These are phyloP conservation scores for Crataegus laevigata DNA, from an alignment of 306 rosid species.

Conservation along the genomic window DNA sequence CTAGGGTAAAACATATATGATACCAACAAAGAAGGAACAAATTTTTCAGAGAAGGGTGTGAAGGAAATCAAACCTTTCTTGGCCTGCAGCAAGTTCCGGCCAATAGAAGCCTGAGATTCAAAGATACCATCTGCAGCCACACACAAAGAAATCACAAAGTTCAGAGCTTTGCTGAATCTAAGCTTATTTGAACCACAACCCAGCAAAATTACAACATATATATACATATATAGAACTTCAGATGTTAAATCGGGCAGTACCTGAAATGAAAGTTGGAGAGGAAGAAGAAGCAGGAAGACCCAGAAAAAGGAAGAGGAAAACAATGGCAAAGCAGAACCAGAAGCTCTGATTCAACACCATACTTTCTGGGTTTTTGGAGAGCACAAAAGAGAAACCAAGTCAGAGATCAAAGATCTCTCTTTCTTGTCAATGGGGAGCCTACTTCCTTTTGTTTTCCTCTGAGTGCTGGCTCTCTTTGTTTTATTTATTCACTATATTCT, in stretches of 20 bases:
- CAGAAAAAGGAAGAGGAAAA: constrained; percentile 31
- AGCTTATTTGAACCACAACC: background rate
- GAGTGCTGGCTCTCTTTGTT: background rate
- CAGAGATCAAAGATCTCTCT: background rate
- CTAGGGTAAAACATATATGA: background rate
- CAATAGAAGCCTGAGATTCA: constrained; percentile 35
- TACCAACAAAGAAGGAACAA: background rate
- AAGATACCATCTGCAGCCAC: constrained; percentile 42
- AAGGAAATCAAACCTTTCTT: constrained; percentile 41
- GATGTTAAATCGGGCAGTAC: constrained; percentile 13
- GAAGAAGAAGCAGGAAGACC: constrained; percentile 39
- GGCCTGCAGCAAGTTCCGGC: constrained; percentile 81
- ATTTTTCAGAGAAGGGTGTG: background rate
- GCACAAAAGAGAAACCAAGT: background rate
- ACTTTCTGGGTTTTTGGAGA: background rate
- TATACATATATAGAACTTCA: background rate
- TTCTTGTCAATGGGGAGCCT: background rate
- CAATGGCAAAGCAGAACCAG: constrained; percentile 21
- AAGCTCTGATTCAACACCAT: constrained; percentile 43
- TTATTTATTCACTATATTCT: background rate
- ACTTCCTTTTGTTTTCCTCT: background rate
- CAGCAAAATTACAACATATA: background rate
- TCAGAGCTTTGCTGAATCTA: background rate
- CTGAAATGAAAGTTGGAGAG: constrained; percentile 48
- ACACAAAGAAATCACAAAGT: constrained; percentile 9